Evolutionary conservation across 2,329 filamentous ascomycete genomes (phyloP).

Genomic region (Corniculantispora saksenae): DNA sequence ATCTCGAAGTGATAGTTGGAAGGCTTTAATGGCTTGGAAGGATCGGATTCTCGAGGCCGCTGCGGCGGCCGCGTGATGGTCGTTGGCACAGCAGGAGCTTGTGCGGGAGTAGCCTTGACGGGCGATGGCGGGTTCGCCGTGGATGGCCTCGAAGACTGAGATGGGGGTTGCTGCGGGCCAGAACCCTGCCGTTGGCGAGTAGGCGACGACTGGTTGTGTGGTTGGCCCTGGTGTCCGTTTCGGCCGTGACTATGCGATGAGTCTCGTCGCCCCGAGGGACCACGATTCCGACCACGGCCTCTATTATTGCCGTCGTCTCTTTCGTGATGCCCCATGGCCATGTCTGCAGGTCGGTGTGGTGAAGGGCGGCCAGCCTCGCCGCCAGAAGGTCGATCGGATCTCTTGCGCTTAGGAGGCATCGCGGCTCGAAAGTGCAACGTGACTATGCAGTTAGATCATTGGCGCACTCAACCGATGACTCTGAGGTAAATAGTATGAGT

Average conservation of each 20-base stretch:
- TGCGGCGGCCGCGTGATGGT: conserved; percentile 20
- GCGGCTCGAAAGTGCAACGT: conserved; percentile 27
- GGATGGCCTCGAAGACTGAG: background rate
- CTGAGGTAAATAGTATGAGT: background rate
- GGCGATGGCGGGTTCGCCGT: conserved; percentile 7
- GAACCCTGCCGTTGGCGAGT: conserved; percentile 18
- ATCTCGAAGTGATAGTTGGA: conserved; percentile 71
- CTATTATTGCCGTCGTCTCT: conserved; percentile 50
- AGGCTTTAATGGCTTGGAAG: conserved; percentile 34
- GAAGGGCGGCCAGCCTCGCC: conserved; percentile 57
- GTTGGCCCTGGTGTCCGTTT: conserved; percentile 21
- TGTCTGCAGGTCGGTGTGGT: conserved; percentile 63
- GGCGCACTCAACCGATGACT: conserved; percentile 22
- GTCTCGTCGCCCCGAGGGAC: conserved; percentile 54
- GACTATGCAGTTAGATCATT: conserved; percentile 35
- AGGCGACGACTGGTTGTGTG: conserved; percentile 23
- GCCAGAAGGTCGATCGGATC: conserved; percentile 48
- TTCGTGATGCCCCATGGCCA: conserved; percentile 58
- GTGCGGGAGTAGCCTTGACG: background rate
- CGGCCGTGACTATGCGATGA: conserved; percentile 43
- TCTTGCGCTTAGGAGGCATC: conserved; percentile 64
- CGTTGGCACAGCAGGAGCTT: background rate
- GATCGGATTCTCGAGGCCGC: conserved; percentile 16
- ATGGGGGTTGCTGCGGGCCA: background rate
- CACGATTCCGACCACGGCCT: conserved; percentile 49